Evolutionary conservation across 1,284 basidiomycete species (phyloP), one percentile per base, ranked within the genome.

Genomic region (Ustilago crameri): DNA sequence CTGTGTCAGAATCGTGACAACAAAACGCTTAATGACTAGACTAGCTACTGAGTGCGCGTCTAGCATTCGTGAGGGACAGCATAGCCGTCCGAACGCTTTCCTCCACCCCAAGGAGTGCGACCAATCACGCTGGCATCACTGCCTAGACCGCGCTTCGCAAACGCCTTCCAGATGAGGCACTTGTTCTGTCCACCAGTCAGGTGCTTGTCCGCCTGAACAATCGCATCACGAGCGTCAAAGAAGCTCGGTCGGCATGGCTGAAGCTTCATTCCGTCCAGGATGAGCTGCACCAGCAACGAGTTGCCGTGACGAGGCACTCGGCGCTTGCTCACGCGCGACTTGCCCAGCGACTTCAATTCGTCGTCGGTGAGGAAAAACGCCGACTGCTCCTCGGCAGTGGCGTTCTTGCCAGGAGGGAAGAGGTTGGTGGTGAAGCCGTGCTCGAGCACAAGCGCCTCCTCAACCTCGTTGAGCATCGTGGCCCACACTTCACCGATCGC

Each of bases 401-500:
- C 53, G 61, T 76, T 71, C 55, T 59, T 56, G 27, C 54, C 52
- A 45, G 64, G 75, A 24, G 72, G 76, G 62, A 76, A 81, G 35
- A 74, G 68, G 32, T 65, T 53, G 12, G 65, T 42, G 17, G 62
- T 62, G 61, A 71, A 77, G 27, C 79, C 79, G 51, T 75, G 75
- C 57, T 77, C 62, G 10, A 58, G 44, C 46, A 74, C 72, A 45
- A 79, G 58, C 26, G 65, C 65, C 27, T 79, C 79, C 45, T 70
- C 74, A 9, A 79, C 54, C 49, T 80, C 88, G 89, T 92, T 96
- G 61, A 97, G 90, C 62, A 96, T 90, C 86, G 96, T 87, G 18
- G 94, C 94, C 94, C 94, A 97, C 61, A 97, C 94, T 85, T 95
- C 93, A 60, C 93, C 93, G 65, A 94, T 91, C 38, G 92, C 91